Percentiles rank a stretch among this genome's conserved stretches.
Evolutionary conservation across 148 eudicot species (phyloP).

Genomic region (Fallopia convolvulus): DNA sequence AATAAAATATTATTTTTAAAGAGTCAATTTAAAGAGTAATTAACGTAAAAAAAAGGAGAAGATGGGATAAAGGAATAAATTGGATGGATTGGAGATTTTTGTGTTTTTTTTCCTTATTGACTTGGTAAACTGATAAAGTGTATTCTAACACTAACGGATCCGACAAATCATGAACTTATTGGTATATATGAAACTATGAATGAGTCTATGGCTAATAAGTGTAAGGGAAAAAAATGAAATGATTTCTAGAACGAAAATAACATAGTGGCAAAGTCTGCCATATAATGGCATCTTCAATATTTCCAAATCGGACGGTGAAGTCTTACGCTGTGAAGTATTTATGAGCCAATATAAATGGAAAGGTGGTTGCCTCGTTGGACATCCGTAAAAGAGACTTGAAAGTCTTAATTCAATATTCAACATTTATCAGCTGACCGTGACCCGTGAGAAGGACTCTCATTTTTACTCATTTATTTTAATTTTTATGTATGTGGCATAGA

Average conservation of each 20-base stretch:
- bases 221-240: not conserved
- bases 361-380: not conserved
- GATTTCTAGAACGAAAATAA: not conserved
- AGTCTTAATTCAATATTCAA: conserved; percentile 3
- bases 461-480: not conserved
- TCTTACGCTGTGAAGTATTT: not conserved
- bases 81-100: too few species aligned
- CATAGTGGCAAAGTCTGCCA: not conserved
- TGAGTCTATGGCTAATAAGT: not conserved
- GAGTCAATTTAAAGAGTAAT: too few species aligned
- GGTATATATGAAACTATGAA: too few species aligned
- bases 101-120: not conserved
- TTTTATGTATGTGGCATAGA: not conserved
- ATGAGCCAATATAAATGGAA: not conserved
- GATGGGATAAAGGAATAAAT: too few species aligned
- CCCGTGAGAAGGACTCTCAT: not conserved
- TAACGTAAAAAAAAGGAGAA: too few species aligned
- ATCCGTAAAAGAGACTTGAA: not conserved
- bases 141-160: not conserved
- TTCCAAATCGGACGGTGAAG: not conserved
- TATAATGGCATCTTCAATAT: not conserved
- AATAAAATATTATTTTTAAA: too few species aligned
- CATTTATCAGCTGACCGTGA: not conserved
- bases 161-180: not conserved
- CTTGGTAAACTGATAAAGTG: not conserved